Conservation (phyloP, 179 eudicot genomes). For the Silene coronaria region DNA sequence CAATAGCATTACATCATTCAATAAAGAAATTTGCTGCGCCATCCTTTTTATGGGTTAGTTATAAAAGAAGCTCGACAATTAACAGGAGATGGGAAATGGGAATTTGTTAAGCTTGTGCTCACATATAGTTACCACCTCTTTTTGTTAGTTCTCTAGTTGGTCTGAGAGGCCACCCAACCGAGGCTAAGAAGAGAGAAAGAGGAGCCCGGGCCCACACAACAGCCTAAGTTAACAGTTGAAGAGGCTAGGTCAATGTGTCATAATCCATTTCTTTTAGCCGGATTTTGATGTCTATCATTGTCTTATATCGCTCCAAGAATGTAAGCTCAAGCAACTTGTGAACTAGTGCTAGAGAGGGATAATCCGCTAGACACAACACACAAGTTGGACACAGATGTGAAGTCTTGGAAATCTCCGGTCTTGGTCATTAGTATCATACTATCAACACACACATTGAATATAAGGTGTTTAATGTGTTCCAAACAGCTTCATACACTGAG, state of each 20-base stretch:
- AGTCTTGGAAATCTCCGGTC: too few species aligned
- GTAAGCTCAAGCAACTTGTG: background rate
- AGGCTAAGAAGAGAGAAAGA: background rate
- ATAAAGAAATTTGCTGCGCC: background rate
- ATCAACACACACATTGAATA: background rate
- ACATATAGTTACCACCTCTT: background rate
- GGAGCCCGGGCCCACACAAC: background rate
- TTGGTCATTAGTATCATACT: too few species aligned
- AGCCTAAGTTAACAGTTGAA: background rate
- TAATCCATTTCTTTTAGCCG: background rate
- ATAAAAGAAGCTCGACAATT: background rate
- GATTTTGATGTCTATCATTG: background rate
- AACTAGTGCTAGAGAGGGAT: background rate
- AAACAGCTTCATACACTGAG: background rate
- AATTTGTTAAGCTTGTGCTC: background rate
- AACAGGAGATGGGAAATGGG: background rate
- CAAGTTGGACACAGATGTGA: background rate
- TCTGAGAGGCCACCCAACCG: background rate
- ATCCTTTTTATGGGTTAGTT: slow-evolving; percentile 5
- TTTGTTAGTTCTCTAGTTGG: background rate
- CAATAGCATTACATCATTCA: slow-evolving; percentile 3
- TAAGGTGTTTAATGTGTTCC: background rate
- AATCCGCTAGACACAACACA: background rate
- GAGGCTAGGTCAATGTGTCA: background rate
- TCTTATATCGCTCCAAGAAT: background rate